phyloP scores from a whole-genome alignment of 176 grass and related monocot genomes.

The Aegilops longissima region DNA sequence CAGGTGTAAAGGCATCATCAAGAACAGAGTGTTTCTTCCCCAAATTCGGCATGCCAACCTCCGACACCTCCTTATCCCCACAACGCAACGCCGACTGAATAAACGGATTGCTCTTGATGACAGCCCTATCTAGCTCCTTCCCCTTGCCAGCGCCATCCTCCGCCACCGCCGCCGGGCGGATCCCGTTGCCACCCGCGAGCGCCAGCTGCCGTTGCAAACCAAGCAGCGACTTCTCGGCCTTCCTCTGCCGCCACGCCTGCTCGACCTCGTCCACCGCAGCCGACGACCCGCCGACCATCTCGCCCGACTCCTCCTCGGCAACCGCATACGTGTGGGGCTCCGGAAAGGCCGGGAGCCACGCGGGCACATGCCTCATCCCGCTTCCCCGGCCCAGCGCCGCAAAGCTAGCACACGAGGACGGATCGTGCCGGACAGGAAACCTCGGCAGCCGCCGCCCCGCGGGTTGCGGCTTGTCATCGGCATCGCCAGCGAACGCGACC shows the following conservation, averaged over 20 bases:
- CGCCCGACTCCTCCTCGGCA: slow-evolving; percentile 28
- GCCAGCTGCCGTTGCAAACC: slow-evolving; percentile 46
- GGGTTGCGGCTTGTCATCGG: slow-evolving; percentile 36
- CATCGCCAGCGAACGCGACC: slow-evolving; percentile 21
- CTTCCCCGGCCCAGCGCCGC: slow-evolving; percentile 20
- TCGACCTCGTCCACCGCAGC: slow-evolving; percentile 25
- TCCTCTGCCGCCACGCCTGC: slow-evolving; percentile 42
- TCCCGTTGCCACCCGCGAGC: slow-evolving; percentile 18
- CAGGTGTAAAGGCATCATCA: slow-evolving; percentile 53
- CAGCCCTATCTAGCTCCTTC: slow-evolving; percentile 38
- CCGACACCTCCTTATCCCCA: slow-evolving; percentile 42
- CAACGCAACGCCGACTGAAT: slow-evolving; percentile 25
- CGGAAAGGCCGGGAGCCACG: slow-evolving; percentile 75
- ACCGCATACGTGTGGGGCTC: slow-evolving; percentile 47
- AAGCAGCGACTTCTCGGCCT: slow-evolving; percentile 55
- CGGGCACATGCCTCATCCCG: slow-evolving; percentile 54
- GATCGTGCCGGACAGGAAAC: slow-evolving; percentile 46
- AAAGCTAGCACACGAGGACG: not conserved
- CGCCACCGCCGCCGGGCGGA: slow-evolving; percentile 26
- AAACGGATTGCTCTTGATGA: slow-evolving; percentile 46
- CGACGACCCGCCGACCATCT: slow-evolving; percentile 20
- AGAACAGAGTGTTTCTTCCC: slow-evolving; percentile 34
- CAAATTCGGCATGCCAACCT: slow-evolving; percentile 21
- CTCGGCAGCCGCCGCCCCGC: slow-evolving; percentile 30
- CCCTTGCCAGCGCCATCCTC: slow-evolving; percentile 30